These are phyloP conservation scores for Xylariaceae sp. DNA, from an alignment of 2,329 filamentous ascomycete genomes.

Conservation along the genomic window DNA sequence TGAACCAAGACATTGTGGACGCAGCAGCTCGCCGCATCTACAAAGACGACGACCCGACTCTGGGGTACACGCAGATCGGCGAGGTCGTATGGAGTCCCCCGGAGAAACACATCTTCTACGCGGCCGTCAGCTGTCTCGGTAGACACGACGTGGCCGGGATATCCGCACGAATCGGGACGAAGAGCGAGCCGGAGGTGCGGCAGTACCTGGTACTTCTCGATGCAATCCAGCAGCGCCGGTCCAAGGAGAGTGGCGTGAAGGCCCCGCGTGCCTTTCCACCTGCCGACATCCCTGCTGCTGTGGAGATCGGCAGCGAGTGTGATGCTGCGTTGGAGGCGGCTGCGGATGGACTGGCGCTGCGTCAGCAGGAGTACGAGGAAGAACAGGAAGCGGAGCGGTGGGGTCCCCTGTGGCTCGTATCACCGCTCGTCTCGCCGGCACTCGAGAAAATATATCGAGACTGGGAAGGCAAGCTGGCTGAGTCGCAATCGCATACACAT, in stretches of 20 bases:
- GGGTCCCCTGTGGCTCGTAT: constrained; percentile 63
- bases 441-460: constrained; percentile 23
- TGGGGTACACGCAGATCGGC: constrained; percentile 57
- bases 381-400: constrained; percentile 54
- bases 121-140: constrained; percentile 58
- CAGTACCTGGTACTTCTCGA: constrained; percentile 63
- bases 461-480: constrained; percentile 5
- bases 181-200: constrained; percentile 67
- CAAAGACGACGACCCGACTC: constrained; percentile 20
- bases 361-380: constrained; percentile 60
- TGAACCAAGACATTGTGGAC: constrained; percentile 56
- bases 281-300: constrained; percentile 62
- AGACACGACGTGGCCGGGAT: constrained; percentile 58
- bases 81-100: constrained; percentile 60
- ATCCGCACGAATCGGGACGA: constrained; percentile 57
- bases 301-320: constrained; percentile 64
- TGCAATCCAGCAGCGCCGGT: constrained; percentile 40
- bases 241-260: constrained; percentile 28
- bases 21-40: constrained; percentile 37
- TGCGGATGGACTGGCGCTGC: constrained; percentile 59
- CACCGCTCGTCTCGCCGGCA: constrained; percentile 32
- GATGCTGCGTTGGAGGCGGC: constrained; percentile 60
- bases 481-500: neutral
- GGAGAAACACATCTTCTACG: constrained; percentile 70
- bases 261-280: constrained; percentile 36